Conservation (phyloP, 116 monocot species). For the Thalassia testudinum region DNA sequence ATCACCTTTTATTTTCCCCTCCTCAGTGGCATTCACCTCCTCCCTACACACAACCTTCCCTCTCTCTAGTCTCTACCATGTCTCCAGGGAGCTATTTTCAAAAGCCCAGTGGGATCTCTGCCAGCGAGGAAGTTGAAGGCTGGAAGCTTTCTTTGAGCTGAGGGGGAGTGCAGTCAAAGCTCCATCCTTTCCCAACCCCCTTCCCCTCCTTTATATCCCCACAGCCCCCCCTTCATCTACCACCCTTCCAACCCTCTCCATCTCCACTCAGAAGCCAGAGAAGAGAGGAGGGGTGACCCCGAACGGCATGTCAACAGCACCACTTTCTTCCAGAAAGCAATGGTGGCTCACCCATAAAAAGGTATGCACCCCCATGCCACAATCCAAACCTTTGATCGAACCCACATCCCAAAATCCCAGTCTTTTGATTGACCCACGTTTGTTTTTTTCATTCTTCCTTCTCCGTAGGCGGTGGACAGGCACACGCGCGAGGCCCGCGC, state of each 20-base stretch:
- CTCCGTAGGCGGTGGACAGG: slow-evolving; percentile 45
- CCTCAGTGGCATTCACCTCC: too few relatives aligned
- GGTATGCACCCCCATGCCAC: slow-evolving; percentile 14
- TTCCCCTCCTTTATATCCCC: not conserved
- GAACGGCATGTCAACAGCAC: not conserved
- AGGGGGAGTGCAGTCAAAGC: slow-evolving; percentile 39
- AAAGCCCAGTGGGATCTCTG: slow-evolving; percentile 17
- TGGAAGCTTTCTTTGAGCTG: slow-evolving; percentile 79
- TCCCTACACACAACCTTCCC: too few relatives aligned
- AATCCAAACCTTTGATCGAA: not conserved
- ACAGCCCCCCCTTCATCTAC: too few relatives aligned
- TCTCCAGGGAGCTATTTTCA: too few relatives aligned
- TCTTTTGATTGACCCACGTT: not conserved
- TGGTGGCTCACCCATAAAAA: slow-evolving; percentile 65
- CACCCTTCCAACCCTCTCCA: not conserved
- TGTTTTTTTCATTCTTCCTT: not conserved
- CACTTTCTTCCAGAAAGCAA: slow-evolving; percentile 16
- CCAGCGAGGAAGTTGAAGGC: slow-evolving; percentile 88
- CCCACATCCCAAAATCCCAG: not conserved
- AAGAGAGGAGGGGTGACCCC: not conserved
- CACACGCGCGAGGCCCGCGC: slow-evolving; percentile 45
- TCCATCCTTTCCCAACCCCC: slow-evolving; percentile 7
- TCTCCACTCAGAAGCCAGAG: not conserved
- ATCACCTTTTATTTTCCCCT: too few relatives aligned
- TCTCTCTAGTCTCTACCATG: too few relatives aligned